Percentiles rank a stretch among this genome's conserved stretches.
These are phyloP conservation scores for Talaromyces borbonicus DNA, from an alignment of 495 filamentous ascomycete genomes.

Conservation along the genomic window DNA sequence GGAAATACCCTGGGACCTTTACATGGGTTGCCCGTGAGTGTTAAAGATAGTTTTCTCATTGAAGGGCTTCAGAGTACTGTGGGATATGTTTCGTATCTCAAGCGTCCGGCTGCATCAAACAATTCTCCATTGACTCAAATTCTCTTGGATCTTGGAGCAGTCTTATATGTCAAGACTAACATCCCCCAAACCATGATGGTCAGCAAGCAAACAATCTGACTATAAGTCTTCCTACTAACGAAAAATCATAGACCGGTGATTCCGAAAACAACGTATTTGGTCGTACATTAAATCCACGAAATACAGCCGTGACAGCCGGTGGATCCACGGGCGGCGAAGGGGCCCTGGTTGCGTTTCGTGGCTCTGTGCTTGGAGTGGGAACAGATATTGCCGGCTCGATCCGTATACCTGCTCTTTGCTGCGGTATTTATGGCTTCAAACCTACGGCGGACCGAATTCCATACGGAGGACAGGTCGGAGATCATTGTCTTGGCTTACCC, in stretches of 20 bases:
- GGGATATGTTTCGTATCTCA: conserved; percentile 46
- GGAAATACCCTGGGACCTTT: conserved; percentile 46
- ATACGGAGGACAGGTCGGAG: conserved; percentile 42
- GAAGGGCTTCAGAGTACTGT: conserved; percentile 40
- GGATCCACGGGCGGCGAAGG: conserved; percentile 60
- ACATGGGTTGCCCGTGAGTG: conserved; percentile 57
- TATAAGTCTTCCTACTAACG: not conserved
- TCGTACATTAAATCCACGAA: conserved; percentile 49
- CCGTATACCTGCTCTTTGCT: conserved; percentile 51
- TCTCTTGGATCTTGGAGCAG: conserved; percentile 31
- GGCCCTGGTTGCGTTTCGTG: conserved; percentile 48
- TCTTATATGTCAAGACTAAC: conserved; percentile 56
- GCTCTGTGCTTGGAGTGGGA: conserved; percentile 54
- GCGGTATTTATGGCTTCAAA: conserved; percentile 55
- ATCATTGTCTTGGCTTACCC: conserved; percentile 75
- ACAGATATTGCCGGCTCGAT: conserved; percentile 63
- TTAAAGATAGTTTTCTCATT: conserved; percentile 58
- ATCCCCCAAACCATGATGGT: conserved; percentile 45
- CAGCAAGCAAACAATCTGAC: not conserved
- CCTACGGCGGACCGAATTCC: conserved; percentile 53
- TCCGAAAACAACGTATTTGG: conserved; percentile 34
- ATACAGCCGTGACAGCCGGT: conserved; percentile 45
- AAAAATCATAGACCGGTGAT: conserved; percentile 40
- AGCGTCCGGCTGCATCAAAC: conserved; percentile 15
- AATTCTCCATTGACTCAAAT: conserved; percentile 10